Evolutionary conservation across 768 basidiomycete genomes (phyloP), one percentile per base, ranked within the genome.

Genomic region (Dictyophora rubrovolvata): DNA sequence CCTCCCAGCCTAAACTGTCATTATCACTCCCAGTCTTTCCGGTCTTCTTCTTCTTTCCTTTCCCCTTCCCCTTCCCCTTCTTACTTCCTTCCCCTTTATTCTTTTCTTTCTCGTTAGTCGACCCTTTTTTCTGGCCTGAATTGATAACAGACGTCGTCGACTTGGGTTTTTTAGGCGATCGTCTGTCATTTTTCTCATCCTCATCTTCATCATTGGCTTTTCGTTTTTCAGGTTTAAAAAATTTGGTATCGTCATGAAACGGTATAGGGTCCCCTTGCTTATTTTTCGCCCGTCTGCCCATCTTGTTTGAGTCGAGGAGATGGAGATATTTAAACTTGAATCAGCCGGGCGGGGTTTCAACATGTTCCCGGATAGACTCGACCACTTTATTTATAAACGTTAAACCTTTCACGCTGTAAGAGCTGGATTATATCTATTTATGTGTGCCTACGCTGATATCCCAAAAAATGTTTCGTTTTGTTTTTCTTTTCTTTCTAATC

Each of bases 231-330:
- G 82, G 74, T 61, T 79, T 83, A 71, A 83, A 85, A 1, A 75
- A 67, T 3, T 66, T 65, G 17, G 28, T 53, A 8, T 66, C 18
- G n/a, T 68, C 76, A 7, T 55, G 65, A 28, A 88, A 65, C 33
- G 88, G 79, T 59, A 75, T 75, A 0, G 90, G 90, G 11, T 83
- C 75, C 1, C 74, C 78, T 70, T 93, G 91, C 73, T 93, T 93
- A 72, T 87, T 84, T 71, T 87, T 90, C 64, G 89, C 80, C 62
- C 89, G 82, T 67, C 90, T 81, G 62, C 91, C 91, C 91, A 93
- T 93, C 50, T 56, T 28, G n/a, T 54, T 59, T 59, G 54, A n/a
- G 53, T 59, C 23, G 22, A 17, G 57, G 7, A 28, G 28, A 28
- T 28, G 28, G 28, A 28, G 7, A 28, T 28, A 28, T 28, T 28